These are phyloP conservation scores for Phytopythium helicoides DNA, from an alignment of 352 stramenopile genomes.

Conservation along the genomic window DNA sequence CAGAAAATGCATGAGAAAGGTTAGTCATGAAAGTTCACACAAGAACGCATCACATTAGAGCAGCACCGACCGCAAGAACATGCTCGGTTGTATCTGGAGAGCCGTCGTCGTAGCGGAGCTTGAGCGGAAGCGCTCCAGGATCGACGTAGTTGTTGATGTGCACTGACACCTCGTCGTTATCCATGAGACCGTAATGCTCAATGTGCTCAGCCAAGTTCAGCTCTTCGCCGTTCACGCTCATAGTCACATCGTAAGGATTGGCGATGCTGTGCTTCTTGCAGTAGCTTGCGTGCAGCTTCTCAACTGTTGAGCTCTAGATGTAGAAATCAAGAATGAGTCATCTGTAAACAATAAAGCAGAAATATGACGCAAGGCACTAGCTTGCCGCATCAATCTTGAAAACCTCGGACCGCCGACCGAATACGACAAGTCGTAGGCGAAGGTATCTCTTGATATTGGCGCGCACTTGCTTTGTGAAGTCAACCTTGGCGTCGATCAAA, in stretches of 20 bases:
- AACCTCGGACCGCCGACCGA: conserved; percentile 47
- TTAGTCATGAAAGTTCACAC: no score
- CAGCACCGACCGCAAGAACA: conserved; percentile 49
- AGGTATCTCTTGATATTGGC: conserved; percentile 54
- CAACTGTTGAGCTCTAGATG: conserved; percentile 44
- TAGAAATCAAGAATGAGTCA: no score
- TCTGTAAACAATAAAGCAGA: no score
- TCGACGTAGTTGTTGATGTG: conserved; percentile 36
- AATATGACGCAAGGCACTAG: not conserved
- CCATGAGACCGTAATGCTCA: conserved; percentile 45
- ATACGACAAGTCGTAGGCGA: conserved; percentile 49
- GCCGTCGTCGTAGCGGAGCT: conserved; percentile 43
- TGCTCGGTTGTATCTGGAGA: conserved; percentile 25
- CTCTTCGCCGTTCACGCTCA: conserved; percentile 42
- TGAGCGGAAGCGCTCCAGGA: conserved; percentile 30
- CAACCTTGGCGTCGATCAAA: conserved; percentile 71
- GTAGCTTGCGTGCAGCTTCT: conserved; percentile 63
- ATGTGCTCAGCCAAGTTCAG: conserved; percentile 43
- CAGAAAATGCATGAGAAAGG: no score
- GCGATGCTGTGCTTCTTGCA: conserved; percentile 58
- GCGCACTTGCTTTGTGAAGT: conserved; percentile 53
- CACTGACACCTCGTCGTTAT: conserved; percentile 66
- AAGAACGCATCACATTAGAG: no score
- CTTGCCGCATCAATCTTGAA: conserved; percentile 72
- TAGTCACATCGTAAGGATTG: conserved; percentile 42